phyloP scores from a whole-genome alignment of 257 asterid species.

The Primulina tabacum region DNA sequence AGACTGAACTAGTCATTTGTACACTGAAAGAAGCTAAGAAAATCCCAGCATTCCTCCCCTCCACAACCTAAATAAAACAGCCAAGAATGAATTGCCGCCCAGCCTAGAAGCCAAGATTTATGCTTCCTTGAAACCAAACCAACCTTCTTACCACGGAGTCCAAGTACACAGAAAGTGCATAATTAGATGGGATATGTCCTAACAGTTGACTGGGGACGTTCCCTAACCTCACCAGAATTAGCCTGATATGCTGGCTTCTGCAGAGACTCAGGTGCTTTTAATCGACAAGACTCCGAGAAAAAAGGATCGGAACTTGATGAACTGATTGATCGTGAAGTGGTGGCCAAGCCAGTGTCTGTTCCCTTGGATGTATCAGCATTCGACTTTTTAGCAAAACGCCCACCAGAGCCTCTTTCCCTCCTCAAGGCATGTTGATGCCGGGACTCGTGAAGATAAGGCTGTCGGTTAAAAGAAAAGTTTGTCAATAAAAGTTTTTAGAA shows the following conservation, averaged over 20 bases:
- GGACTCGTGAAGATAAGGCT: constrained; percentile 94
- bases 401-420: constrained; percentile 78
- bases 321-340: constrained; percentile 31
- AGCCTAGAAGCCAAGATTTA: constrained; percentile 39
- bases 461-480: constrained; percentile 14
- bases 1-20: not conserved
- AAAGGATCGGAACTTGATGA: constrained; percentile 41
- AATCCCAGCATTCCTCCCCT: constrained; percentile 9
- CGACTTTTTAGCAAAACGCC: constrained; percentile 78
- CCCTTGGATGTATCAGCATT: constrained; percentile 37
- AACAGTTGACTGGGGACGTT: constrained; percentile 34
- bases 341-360: constrained; percentile 36
- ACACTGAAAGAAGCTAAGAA: constrained; percentile 15
- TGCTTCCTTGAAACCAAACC: constrained; percentile 14
- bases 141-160: constrained; percentile 3
- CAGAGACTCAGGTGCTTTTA: constrained; percentile 27
- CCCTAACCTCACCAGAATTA: constrained; percentile 23
- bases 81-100: constrained; percentile 96
- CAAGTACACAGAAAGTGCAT: constrained; percentile 27
- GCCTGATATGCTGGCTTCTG: constrained; percentile 34
- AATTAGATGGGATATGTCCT: constrained; percentile 26
- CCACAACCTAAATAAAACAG: constrained; percentile 34
- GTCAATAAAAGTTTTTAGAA: not conserved
- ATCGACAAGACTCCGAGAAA: constrained; percentile 30
- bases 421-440: constrained; percentile 90